A percentile compares a stretch with the other conserved stretches of the same genome.
phyloP scores from a whole-genome alignment of 805 yeast species.

The Metschnikowia gelsemii region DNA sequence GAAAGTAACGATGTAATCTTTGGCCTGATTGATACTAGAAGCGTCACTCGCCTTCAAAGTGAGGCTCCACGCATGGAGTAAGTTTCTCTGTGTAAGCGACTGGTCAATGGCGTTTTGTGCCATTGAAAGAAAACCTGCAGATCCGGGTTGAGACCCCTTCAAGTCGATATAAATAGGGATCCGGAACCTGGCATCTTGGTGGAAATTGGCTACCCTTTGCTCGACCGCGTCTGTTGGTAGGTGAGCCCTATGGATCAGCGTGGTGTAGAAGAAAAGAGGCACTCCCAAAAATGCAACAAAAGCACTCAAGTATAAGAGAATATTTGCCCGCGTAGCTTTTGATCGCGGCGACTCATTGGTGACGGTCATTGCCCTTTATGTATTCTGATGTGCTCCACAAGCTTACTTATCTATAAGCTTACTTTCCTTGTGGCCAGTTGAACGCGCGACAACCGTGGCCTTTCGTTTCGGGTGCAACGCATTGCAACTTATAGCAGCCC shows the following conservation, averaged over 20 bases:
- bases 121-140: constrained; percentile 31
- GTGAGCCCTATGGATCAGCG: constrained; percentile 61
- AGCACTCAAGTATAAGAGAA: constrained; percentile 18
- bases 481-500: too few relatives aligned
- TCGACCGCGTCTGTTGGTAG: constrained; percentile 50
- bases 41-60: constrained; percentile 21
- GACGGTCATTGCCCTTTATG: too few relatives aligned
- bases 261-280: constrained; percentile 61
- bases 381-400: too few relatives aligned
- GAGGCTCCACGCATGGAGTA: constrained; percentile 33
- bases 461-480: too few relatives aligned
- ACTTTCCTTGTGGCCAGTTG: too few relatives aligned
- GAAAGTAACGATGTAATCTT: constrained; percentile 41
- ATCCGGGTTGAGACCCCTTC: too few relatives aligned
- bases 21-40: constrained; percentile 16
- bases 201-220: constrained; percentile 24
- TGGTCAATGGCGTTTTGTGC: constrained; percentile 39
- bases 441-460: too few relatives aligned
- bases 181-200: constrained; percentile 25
- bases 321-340: constrained; percentile 11
- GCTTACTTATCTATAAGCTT: too few relatives aligned
- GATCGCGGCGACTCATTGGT: constrained; percentile 14
- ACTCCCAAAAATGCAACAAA: constrained; percentile 41
- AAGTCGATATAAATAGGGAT: constrained; percentile 46
- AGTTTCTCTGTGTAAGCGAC: constrained; percentile 20